Evolutionary conservation across 176 grass and related monocot species (phyloP), one percentile per base, ranked within the genome.

Genomic region (Paspalum notatum): DNA sequence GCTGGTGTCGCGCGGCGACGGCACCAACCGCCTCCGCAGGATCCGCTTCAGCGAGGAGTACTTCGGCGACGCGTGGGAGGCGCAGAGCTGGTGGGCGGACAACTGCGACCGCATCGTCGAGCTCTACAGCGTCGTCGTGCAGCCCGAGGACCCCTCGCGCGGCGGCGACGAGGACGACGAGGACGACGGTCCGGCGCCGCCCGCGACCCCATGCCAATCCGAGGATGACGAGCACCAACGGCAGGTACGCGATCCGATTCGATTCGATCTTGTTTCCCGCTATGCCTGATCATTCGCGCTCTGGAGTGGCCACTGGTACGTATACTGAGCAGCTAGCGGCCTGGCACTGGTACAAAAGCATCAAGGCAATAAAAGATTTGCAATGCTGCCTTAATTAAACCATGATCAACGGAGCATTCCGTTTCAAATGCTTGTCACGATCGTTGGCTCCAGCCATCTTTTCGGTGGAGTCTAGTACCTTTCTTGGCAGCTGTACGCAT

Each of bases 11-110:
- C 82, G 85, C 54, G 88, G 85, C 66, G 80, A 93, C 72, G 91
- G 91, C 79, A 77, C 74, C 73, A 93, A 93, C 82, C 63, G 79
- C 85, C 91, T 93, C 71, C 88, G 85, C 84, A 82, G 67, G 80
- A 87, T 93, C 66, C 80, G 62, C 5, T 93, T 93, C 88, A 85
- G 85, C 85, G 80, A 88, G 88, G 81, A 93, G 40, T 74, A 82
- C 15, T 93, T 93, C 78, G 82, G 85, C 78, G 88, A 90, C 55
- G 32, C 78, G 27, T 73, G 91, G 6, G 84, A 65, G 45, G 91
- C 91, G 53, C 74, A 88, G 85, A 84, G 12, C 21, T 93, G 91
- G 91, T 93, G 88, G 91, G 86, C 51, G 10, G 71, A 88, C 50
- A 91, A 91, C 81, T 86, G 62, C 78, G 88, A 93, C 80, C 74